Evolutionary conservation across 1,284 basidiomycete genomes (phyloP), one percentile per base, ranked within the genome.

Genomic region (Malassezia brasiliensis): DNA sequence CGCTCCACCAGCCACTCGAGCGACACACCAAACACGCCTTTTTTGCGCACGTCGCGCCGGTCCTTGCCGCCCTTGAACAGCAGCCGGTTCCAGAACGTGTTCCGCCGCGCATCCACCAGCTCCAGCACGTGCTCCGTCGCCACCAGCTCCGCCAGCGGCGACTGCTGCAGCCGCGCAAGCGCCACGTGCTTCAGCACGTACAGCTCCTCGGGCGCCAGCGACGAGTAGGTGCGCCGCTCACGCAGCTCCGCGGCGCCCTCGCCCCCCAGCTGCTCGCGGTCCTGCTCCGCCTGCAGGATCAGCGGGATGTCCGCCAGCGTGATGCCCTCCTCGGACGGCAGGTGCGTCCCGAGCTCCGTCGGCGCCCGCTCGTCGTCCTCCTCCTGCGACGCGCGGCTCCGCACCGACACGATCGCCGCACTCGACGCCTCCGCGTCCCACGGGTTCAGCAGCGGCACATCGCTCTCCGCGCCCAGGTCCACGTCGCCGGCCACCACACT

Each of bases 261-360:
- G 11, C 34, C 50, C 2, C 50, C 38, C 55, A 83, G 84, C 69
- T 90, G 85, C 74, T 88, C 87, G 44, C 87, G 81, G 31, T 87
- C 88, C 73, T 93, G 88, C 41, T 90, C 88, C 2, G 85, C 88
- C 71, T 91, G 87, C 76, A 93, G 84, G 5, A 96, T 78, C 68
- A 90, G 86, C 7, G 93, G 90, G 59, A 98, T 87, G 77, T 99
- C 94, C n/a, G 88, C 90, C 10, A 99, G 81, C 0, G 93, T 96
- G 67, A 96, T 85, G 5, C 84, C 85, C 57, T 91, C 88, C 53
- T 90, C 87, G 50, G 77, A 77, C 52, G 67, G 63, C 15, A 50
- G 57, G 11, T 56, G 51, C n/a, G 60, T 49, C 19, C 52, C 56
- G 34, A 57, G 56, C 50, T 69, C 67, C 10, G 67, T 66, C 11